phyloP scores from a whole-genome alignment of 2,329 filamentous ascomycete genomes.

The Aspergillus tanneri region DNA sequence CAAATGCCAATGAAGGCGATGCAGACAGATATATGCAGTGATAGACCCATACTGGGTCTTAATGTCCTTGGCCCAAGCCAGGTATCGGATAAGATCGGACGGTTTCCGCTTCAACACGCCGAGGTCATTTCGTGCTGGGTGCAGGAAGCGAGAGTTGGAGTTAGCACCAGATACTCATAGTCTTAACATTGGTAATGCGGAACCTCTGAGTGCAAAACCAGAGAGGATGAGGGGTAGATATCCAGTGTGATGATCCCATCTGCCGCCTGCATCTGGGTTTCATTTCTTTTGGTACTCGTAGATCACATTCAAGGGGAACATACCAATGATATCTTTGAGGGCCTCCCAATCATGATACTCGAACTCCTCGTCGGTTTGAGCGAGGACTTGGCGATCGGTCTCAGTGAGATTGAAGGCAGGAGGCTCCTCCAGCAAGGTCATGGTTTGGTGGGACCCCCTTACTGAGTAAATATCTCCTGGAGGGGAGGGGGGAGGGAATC shows the following conservation, averaged over 20 bases:
- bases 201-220: conserved; percentile 5
- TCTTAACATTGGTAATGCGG: conserved; percentile 1
- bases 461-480: no score
- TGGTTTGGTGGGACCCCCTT: no score
- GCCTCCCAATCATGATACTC: conserved; percentile 54
- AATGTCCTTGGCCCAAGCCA: conserved; percentile 57
- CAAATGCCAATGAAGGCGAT: conserved; percentile 55
- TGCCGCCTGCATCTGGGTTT: no score
- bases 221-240: conserved; percentile 1
- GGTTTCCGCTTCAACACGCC: conserved; percentile 59
- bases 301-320: conserved; percentile 16
- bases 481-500: background rate
- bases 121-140: conserved; percentile 51
- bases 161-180: background rate
- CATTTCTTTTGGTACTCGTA: no score
- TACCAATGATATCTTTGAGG: conserved; percentile 54
- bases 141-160: conserved; percentile 13
- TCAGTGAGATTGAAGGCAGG: conserved; percentile 51
- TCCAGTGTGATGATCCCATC: no score
- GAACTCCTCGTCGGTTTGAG: conserved; percentile 55
- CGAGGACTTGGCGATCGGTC: conserved; percentile 50
- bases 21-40: conserved; percentile 56
- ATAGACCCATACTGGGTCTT: conserved; percentile 58
- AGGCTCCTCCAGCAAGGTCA: conserved; percentile 15
- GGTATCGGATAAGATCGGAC: conserved; percentile 58